Evolutionary conservation across 1,139 yeast genomes (phyloP).

Genomic region (Geotrichum fermentans): DNA sequence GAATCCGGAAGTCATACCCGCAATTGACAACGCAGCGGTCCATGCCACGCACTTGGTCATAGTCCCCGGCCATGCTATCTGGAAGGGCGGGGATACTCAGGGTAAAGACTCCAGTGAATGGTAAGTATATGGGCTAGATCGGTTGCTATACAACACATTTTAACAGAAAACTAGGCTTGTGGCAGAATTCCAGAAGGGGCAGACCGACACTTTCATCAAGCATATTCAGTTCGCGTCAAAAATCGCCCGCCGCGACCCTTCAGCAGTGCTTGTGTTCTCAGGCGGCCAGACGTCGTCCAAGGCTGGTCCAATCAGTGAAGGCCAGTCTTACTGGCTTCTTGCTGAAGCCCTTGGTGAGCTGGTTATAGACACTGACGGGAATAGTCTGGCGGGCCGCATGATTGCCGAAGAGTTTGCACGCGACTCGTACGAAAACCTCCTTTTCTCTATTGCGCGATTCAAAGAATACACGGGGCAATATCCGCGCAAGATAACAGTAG

Average conservation of each 20-base stretch:
- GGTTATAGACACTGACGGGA: constrained; percentile 15
- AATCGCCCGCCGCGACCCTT: constrained; percentile 33
- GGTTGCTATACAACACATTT: no score
- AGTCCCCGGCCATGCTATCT: constrained; percentile 67
- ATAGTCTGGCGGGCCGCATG: constrained; percentile 33
- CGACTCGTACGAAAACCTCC: constrained; percentile 75
- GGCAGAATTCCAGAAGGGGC: constrained; percentile 63
- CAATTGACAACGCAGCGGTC: not conserved
- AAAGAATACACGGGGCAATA: constrained; percentile 45
- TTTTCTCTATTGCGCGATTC: constrained; percentile 58
- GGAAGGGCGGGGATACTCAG: constrained; percentile 39
- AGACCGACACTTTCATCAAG: constrained; percentile 61
- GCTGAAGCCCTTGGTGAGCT: constrained; percentile 17
- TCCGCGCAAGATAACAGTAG: constrained; percentile 52
- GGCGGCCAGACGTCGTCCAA: constrained; percentile 67
- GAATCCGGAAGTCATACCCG: not conserved
- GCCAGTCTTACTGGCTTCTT: constrained; percentile 34
- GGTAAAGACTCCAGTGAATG: constrained; percentile 1
- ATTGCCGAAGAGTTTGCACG: constrained; percentile 65
- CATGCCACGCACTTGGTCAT: constrained; percentile 42
- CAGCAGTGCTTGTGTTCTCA: constrained; percentile 48
- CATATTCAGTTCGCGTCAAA: constrained; percentile 48
- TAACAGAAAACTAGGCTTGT: constrained; percentile 46
- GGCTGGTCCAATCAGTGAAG: constrained; percentile 56
- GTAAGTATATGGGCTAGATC: not conserved